phyloP scores from a whole-genome alignment of 495 filamentous ascomycete genomes.

The Beverwykella pulmonaria region DNA sequence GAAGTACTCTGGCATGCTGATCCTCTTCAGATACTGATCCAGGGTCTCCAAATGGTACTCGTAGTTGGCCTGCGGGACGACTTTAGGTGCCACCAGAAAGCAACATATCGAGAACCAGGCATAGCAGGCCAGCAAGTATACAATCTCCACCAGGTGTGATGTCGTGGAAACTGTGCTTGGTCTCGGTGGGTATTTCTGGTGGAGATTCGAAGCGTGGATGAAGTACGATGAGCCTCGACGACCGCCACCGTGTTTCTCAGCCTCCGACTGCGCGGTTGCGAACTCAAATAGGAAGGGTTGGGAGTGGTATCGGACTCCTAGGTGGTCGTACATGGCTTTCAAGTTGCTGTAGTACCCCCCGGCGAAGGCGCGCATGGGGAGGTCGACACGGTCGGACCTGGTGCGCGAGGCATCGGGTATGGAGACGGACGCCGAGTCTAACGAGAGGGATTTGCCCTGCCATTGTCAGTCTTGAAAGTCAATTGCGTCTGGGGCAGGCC shows the following conservation, averaged over 20 bases:
- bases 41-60: slow-evolving; percentile 46
- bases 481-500: slow-evolving; percentile 39
- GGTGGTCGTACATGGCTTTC: slow-evolving; percentile 56
- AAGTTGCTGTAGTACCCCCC: slow-evolving; percentile 59
- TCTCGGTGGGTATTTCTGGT: slow-evolving; percentile 50
- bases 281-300: slow-evolving; percentile 55
- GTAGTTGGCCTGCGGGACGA: background rate
- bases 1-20: slow-evolving; percentile 51
- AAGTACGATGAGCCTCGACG: slow-evolving; percentile 39
- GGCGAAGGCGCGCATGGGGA: slow-evolving; percentile 62
- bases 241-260: background rate
- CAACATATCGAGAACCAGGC: slow-evolving; percentile 54
- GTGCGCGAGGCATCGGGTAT: slow-evolving; percentile 34
- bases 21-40: slow-evolving; percentile 50
- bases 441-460: slow-evolving; percentile 47
- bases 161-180: slow-evolving; percentile 32
- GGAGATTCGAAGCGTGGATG: slow-evolving; percentile 55
- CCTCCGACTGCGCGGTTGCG: slow-evolving; percentile 26
- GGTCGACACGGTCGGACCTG: slow-evolving; percentile 49
- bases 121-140: slow-evolving; percentile 52
- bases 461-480: background rate
- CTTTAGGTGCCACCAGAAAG: slow-evolving; percentile 49
- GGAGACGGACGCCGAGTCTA: slow-evolving; percentile 50
- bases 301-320: slow-evolving; percentile 51
- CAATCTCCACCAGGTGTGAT: slow-evolving; percentile 46